Evolutionary conservation across 1,284 basidiomycete species (phyloP).

Genomic region (Volvariella surrecta): DNA sequence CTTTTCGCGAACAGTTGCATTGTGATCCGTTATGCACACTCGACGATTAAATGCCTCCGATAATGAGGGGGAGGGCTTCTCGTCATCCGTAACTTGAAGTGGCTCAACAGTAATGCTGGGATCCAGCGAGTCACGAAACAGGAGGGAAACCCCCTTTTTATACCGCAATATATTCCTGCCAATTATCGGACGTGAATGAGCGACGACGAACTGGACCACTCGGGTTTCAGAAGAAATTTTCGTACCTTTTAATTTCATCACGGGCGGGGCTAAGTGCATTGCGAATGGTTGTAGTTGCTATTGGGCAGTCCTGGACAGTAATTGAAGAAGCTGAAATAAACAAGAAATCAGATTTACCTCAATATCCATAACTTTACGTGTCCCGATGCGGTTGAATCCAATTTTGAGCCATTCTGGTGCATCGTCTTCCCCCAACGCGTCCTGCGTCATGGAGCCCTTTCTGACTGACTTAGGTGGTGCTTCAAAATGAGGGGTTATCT

Average conservation of each 20-base stretch:
- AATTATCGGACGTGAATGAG: slow-evolving; percentile 7
- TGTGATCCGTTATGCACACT: slow-evolving; percentile 80
- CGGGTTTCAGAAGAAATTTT: no score
- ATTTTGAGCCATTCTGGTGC: slow-evolving; percentile 69
- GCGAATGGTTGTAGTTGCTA: slow-evolving; percentile 83
- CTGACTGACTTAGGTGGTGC: slow-evolving; percentile 55
- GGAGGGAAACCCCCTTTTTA: slow-evolving; percentile 85
- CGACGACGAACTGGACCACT: not conserved
- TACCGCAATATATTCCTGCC: slow-evolving; percentile 72
- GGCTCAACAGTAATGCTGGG: not conserved
- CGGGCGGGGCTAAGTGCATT: slow-evolving; percentile 56
- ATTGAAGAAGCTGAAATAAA: slow-evolving; percentile 1
- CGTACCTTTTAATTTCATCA: slow-evolving; percentile 63
- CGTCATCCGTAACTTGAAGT: not conserved
- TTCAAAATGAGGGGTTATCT: slow-evolving; percentile 96
- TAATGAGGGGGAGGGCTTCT: no score
- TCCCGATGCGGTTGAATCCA: slow-evolving; percentile 84
- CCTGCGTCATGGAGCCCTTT: slow-evolving; percentile 18
- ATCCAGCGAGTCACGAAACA: slow-evolving; percentile 83
- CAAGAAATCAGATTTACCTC: slow-evolving; percentile 50
- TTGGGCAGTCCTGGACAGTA: slow-evolving; percentile 74
- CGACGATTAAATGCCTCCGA: slow-evolving; percentile 41
- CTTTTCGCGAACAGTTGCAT: slow-evolving; percentile 74
- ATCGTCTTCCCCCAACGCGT: slow-evolving; percentile 16
- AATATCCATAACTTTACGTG: slow-evolving; percentile 81